Conservation (phyloP, 1,284 basidiomycete genomes). For the Bothia castanella region DNA sequence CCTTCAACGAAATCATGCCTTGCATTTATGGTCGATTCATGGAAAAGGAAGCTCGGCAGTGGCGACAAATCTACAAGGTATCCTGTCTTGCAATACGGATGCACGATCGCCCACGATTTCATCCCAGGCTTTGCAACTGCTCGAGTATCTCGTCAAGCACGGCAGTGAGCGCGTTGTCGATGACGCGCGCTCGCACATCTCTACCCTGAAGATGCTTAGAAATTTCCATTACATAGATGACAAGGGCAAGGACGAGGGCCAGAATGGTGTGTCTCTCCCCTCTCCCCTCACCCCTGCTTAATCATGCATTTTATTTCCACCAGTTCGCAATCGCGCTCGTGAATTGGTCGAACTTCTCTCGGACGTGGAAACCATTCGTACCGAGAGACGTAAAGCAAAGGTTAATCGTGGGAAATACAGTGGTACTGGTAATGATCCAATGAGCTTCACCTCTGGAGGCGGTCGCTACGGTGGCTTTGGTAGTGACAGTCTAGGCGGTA, state of each 20-base stretch:
- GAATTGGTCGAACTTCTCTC: conserved; percentile 87
- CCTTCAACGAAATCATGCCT: conserved; percentile 99
- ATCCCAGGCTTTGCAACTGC: conserved; percentile 78
- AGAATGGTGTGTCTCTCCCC: conserved; percentile 68
- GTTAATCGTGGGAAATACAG: conserved; percentile 89
- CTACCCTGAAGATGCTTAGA: conserved; percentile 95
- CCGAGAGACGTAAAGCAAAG: conserved; percentile 91
- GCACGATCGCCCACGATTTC: neutral
- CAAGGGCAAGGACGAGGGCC: conserved; percentile 98
- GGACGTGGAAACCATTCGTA: conserved; percentile 89
- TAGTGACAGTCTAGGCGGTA: conserved; percentile 54
- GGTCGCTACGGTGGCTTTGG: conserved; percentile 82
- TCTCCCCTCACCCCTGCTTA: neutral
- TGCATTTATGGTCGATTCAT: conserved; percentile 92
- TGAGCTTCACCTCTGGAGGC: conserved; percentile 55
- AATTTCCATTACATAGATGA: conserved; percentile 99
- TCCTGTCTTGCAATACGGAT: neutral
- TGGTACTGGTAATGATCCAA: conserved; percentile 80
- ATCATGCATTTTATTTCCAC: neutral
- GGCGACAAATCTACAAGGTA: conserved; percentile 99
- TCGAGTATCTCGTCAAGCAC: conserved; percentile 96
- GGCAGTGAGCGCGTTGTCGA: conserved; percentile 99
- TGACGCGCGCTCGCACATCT: conserved; percentile 91
- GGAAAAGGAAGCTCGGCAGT: conserved; percentile 97
- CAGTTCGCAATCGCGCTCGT: conserved; percentile 91